Percentiles rank a stretch among this genome's conserved stretches.
Evolutionary conservation across 2,329 filamentous ascomycete genomes (phyloP).

Genomic region (Aspergillus fructus): DNA sequence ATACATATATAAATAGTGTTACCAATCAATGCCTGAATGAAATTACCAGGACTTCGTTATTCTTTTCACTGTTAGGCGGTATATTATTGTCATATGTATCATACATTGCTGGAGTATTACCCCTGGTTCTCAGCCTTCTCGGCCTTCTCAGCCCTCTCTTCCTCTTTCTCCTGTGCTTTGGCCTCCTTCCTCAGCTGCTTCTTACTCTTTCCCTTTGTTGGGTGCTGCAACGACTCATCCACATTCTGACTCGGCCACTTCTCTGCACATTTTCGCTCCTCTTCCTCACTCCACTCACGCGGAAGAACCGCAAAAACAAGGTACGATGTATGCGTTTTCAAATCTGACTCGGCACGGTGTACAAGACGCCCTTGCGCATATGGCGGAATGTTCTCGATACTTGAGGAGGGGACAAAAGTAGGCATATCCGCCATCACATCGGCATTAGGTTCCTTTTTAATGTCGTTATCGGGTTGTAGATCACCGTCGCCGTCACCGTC

Average conservation of each 20-base stretch:
- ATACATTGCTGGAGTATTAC: not conserved
- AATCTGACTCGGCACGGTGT: conserved; percentile 78
- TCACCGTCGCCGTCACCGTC: conserved; percentile 13
- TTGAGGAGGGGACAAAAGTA: conserved; percentile 7
- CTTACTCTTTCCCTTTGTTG: conserved; percentile 33
- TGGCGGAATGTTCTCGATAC: conserved; percentile 40
- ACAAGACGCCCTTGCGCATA: conserved; percentile 77
- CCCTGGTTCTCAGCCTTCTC: not conserved
- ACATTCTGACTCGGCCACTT: conserved; percentile 65
- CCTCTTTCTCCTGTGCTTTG: conserved; percentile 45
- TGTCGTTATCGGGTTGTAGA: conserved; percentile 1
- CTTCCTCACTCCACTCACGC: conserved; percentile 78
- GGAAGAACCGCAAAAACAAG: conserved; percentile 89
- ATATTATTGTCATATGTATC: not conserved
- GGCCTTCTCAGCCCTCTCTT: conserved; percentile 9
- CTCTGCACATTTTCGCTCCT: conserved; percentile 67
- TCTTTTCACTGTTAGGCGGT: not conserved
- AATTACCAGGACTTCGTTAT: too few species aligned
- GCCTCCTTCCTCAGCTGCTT: conserved; percentile 39
- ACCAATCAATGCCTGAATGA: too few species aligned
- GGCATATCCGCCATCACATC: conserved; percentile 21
- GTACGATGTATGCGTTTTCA: conserved; percentile 98
- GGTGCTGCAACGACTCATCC: conserved; percentile 18
- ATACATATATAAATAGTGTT: too few species aligned
- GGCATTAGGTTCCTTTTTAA: conserved; percentile 16